Evolutionary conservation across 192 early-diverging fungal genomes (phyloP), one percentile per base, ranked within the genome.

Genomic region (Thoreauomyces humboldtii): DNA sequence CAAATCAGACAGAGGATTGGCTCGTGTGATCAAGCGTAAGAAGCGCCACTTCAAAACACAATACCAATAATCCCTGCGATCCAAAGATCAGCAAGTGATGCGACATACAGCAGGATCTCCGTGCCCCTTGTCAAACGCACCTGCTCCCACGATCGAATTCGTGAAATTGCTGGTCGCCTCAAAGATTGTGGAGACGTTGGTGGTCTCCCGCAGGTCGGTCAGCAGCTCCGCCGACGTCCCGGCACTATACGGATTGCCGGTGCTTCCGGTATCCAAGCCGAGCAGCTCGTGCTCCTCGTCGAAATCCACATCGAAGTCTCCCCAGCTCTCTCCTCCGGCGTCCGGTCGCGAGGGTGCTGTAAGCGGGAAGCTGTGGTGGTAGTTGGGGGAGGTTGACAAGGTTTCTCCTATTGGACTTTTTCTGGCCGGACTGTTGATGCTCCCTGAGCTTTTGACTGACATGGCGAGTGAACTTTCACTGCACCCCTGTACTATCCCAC

Each of bases 111-210:
- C 42, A 1, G 42, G 15, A 0, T 19, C 42, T 1, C 21, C 21
- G n/a, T n/a, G n/a, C n/a, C n/a, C n/a, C n/a, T n/a, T n/a, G 50
- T n/a, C n/a, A 52, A 41, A 63, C 42, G 81, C 83, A 72, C 94
- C 94, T 19, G 94, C 94, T 9, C 94, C 94, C 61, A 96, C 88
- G 33, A 96, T 96, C 41, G 90, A 90, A 71, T 96, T 96, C 28
- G 92, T 91, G 77, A 96, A 89, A 62, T 94, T 93, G 65, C 94
- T 87, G 7, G 75, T 61, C 17, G 75, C 71, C 38, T 77, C 67
- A 61, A 44, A 67, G 12, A 77, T 57, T 4, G 70, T 70, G 21
- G 46, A 45, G 6, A 21, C 53, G 6, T 48, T 35, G 22, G 21
- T 63, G 29, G 1, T 1, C 27, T 15, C 50, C 55, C 15, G 12